Base-by-base conservation (phyloP, 192 early-diverging fungal species). In the Entrophospora sp. region DNA sequence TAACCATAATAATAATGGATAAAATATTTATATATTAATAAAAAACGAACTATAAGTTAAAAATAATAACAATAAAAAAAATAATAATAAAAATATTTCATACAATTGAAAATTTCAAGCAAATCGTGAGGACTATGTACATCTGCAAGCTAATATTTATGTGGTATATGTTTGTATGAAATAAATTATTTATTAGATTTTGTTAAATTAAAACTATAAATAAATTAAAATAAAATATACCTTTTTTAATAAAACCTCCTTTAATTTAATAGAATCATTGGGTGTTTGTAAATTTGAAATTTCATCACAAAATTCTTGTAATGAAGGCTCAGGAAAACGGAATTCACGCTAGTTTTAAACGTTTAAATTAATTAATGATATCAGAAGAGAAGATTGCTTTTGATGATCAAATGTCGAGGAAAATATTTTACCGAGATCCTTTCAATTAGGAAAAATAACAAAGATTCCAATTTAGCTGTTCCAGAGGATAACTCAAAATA, bases 371-470 rank as follows among this genome's bases (percentile, higher is more conserved):
- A 28, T 20, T 56, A 31, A 53, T 53, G 14, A 53, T 16, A 31
- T 56, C 24, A 35, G 18, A 30, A 51, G 16, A 20, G 16, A 28
- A 14, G 2, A 27, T 7, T 30, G n/a, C 53, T 14, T 56, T 35
- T 34, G 32, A n/a, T 22, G 24, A 34, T 56, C 18, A 34, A 20
- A 34, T 34, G 7, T 18, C 53, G 6, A n/a, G 25, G 28, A 56
- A 35, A 12, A 18, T 34, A 16, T 34, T 30, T 56, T 36, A 64
- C 62, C 24, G 36, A 55, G n/a, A 56, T 55, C 14, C 43, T 66
- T 34, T 66, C 64, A 38, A 55, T 66, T n/a, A 66, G 32, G 24
- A 66, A 66, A 28, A 31, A 66, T 35, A 66, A 31, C 3, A 66
- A 20, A 30, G 44, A 13, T 18, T 55, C 64, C 0, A 45, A 5